Base-by-base conservation (phyloP, 495 filamentous ascomycete genomes). In the Sabuloglossum arenarium region DNA sequence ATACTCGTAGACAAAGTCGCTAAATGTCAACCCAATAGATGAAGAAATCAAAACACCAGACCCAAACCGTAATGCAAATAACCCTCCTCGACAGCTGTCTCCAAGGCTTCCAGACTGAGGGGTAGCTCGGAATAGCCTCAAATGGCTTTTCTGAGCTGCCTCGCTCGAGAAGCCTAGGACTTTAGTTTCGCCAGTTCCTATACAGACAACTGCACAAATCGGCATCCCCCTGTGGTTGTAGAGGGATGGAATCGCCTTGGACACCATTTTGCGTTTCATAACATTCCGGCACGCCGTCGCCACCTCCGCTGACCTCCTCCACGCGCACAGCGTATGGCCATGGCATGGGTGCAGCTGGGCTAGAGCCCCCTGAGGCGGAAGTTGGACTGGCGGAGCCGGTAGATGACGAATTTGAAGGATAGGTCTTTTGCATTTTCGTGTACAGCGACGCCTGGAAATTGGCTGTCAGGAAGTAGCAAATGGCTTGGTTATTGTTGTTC, bases 321-420 rank as follows among this genome's bases (percentile, higher is more conserved):
- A 78, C 64, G 49, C 70, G 69, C 10, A 75, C 69, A 0, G 64
- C 69, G 59, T 67, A 79, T 46, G 70, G 71, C 77, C 74, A 80
- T 0, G 62, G 53, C 53, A 49, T 37, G 55, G 62, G 72, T 23
- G 19, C 58, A 59, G 59, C 54, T 59, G 57, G 0, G 52, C 61
- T 49, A 9, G 56, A 11, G 50, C 8, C 39, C 24, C 8, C 39
- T n/a, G 30, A 37, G 23, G 37, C 37, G 9, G 37, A 30, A n/a
- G 23, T 6, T 25, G 24, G 23, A 21, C 0, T 37, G 19, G 56
- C 31, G 14, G 53, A 49, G 14, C 56, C 64, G 2, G 56, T 28
- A 3, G 62, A 60, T 0, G 60, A 31, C 8, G 46, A 31, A 21
- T 51, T 56, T 10, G 62, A 54, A 4, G 72, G 72, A 56, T 68